Evolutionary conservation across 306 rosid genomes (phyloP).

Genomic region (Ziziphus jujuba): DNA sequence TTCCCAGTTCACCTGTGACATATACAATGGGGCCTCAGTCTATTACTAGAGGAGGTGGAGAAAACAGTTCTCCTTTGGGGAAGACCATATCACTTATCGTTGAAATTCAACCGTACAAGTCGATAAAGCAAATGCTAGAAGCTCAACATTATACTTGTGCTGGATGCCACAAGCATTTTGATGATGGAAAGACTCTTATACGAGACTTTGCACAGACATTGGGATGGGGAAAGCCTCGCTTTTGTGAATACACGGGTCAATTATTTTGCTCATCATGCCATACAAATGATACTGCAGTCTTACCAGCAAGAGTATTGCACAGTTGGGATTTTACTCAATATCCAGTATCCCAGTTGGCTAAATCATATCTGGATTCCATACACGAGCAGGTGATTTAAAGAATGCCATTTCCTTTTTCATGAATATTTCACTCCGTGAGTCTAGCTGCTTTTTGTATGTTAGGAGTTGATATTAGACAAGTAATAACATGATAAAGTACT

Average conservation of each 20-base stretch:
- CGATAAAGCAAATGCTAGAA: constrained; percentile 80
- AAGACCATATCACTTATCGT: constrained; percentile 87
- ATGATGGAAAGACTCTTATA: constrained; percentile 70
- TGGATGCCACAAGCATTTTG: constrained; percentile 91
- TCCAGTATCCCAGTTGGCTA: constrained; percentile 92
- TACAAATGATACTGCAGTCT: constrained; percentile 82
- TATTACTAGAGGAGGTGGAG: constrained; percentile 30
- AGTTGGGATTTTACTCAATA: constrained; percentile 80
- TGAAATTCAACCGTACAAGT: constrained; percentile 77
- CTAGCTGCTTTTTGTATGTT: constrained; percentile 1
- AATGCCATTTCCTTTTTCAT: constrained; percentile 20
- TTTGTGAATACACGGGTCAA: constrained; percentile 91
- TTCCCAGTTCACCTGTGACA: constrained; percentile 51
- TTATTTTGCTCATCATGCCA: constrained; percentile 93
- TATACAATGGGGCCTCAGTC: constrained; percentile 33
- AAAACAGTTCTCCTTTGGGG: constrained; percentile 59
- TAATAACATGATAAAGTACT: not conserved
- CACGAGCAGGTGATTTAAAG: constrained; percentile 73
- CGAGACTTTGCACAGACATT: constrained; percentile 81
- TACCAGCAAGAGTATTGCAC: constrained; percentile 96
- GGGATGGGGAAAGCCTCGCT: constrained; percentile 97
- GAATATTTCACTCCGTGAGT: not conserved
- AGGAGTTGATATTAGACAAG: not conserved
- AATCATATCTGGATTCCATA: constrained; percentile 91
- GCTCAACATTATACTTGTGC: constrained; percentile 87